Evolutionary conservation across 768 basidiomycete species (phyloP).

Genomic region (Russula sp.): DNA sequence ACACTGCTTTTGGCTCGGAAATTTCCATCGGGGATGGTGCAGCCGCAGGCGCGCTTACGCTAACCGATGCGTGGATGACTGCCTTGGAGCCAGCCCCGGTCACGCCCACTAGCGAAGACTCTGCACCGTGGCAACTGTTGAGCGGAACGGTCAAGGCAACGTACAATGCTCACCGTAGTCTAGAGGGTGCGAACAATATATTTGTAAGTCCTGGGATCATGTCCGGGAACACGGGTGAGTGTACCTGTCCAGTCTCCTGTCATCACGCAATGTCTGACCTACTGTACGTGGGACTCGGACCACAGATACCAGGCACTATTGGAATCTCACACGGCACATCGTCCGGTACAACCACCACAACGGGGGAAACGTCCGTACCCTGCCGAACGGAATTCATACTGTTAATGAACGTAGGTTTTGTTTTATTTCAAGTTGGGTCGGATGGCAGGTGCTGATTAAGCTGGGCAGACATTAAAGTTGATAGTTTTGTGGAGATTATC

Average conservation of each 20-base stretch:
- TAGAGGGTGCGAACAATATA: slow-evolving; percentile 23
- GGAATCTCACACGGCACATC: slow-evolving; percentile 17
- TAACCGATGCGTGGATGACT: slow-evolving; percentile 32
- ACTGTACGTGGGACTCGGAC: not conserved
- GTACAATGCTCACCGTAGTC: slow-evolving; percentile 11
- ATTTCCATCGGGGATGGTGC: slow-evolving; percentile 23
- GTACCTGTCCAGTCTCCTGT: too few species aligned
- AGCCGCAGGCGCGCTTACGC: slow-evolving; percentile 32
- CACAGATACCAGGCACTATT: slow-evolving; percentile 11
- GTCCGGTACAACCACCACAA: slow-evolving; percentile 22
- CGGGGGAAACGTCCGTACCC: slow-evolving; percentile 26
- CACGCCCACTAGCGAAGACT: too few species aligned
- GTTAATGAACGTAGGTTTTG: slow-evolving; percentile 38
- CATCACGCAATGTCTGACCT: not conserved
- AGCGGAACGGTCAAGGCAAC: too few species aligned
- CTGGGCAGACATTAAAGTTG: slow-evolving; percentile 38
- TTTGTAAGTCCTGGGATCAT: slow-evolving; percentile 35
- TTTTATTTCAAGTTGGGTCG: not conserved
- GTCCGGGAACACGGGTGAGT: slow-evolving; percentile 31
- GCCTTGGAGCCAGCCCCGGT: slow-evolving; percentile 37
- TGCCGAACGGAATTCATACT: slow-evolving; percentile 40
- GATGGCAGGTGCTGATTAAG: not conserved
- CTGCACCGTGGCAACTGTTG: too few species aligned
- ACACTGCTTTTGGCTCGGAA: slow-evolving; percentile 34
- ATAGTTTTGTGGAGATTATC: slow-evolving; percentile 54